phyloP scores from a whole-genome alignment of 176 grass and related monocot species.

The Aegilops sharonensis region DNA sequence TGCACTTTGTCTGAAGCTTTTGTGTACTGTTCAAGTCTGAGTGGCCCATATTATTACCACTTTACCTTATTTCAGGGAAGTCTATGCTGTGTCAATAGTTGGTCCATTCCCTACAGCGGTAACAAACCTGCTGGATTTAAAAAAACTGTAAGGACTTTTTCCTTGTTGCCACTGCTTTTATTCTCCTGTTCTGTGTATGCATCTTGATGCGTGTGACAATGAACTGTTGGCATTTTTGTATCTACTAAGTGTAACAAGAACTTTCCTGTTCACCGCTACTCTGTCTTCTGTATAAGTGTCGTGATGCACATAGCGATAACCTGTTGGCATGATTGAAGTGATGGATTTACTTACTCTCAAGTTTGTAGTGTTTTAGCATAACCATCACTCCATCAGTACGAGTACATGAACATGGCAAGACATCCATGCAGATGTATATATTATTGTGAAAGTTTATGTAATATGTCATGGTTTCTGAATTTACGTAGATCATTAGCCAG shows the following conservation, averaged over 20 bases:
- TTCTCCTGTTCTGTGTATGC: neutral
- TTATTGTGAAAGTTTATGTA: neutral
- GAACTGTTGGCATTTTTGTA: neutral
- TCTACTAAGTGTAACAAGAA: constrained; percentile 28
- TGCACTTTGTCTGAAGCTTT: constrained; percentile 19
- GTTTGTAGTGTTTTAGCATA: neutral
- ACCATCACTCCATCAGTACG: neutral
- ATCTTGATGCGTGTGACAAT: neutral
- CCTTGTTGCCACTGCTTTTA: neutral
- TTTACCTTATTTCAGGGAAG: constrained; percentile 75
- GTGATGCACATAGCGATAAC: neutral
- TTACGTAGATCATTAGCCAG: neutral
- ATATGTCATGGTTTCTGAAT: neutral
- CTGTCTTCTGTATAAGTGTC: neutral
- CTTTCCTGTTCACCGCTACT: neutral
- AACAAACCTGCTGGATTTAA: constrained; percentile 95
- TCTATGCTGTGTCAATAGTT: constrained; percentile 96
- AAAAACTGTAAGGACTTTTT: constrained; percentile 71
- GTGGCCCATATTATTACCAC: constrained; percentile 9
- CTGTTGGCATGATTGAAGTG: neutral
- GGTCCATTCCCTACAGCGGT: constrained; percentile 94
- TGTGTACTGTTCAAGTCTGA: neutral
- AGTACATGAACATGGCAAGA: neutral
- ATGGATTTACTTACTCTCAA: neutral
- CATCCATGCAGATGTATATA: neutral